phyloP scores from a whole-genome alignment of 1,139 yeast genomes.

The Candida sp. region DNA sequence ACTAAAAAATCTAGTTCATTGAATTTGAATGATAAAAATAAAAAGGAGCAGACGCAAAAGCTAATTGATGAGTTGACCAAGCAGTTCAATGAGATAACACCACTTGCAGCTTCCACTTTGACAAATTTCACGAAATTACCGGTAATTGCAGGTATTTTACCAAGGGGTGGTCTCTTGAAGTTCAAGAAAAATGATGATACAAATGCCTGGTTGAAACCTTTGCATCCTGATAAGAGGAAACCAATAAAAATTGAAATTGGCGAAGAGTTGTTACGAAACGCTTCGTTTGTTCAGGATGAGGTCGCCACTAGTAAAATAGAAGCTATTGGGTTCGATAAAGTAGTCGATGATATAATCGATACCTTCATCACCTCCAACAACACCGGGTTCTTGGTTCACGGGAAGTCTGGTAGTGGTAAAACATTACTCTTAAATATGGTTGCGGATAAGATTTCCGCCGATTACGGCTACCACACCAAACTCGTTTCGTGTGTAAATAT shows the following conservation, averaged over 20 bases:
- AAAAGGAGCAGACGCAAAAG: slow-evolving; percentile 23
- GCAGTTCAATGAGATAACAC: slow-evolving; percentile 3
- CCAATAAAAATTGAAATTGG: slow-evolving; percentile 47
- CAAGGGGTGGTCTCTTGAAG: slow-evolving; percentile 61
- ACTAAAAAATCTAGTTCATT: slow-evolving; percentile 28
- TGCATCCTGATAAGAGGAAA: slow-evolving; percentile 18
- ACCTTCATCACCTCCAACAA: slow-evolving; percentile 45
- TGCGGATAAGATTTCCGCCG: slow-evolving; percentile 25
- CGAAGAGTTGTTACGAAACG: slow-evolving; percentile 48
- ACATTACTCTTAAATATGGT: slow-evolving; percentile 50
- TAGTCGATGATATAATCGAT: slow-evolving; percentile 38
- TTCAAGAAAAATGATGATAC: slow-evolving; percentile 45
- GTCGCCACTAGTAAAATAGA: slow-evolving; percentile 6
- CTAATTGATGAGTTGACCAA: slow-evolving; percentile 13
- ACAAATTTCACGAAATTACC: slow-evolving; percentile 53
- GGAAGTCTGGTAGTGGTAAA: slow-evolving; percentile 83
- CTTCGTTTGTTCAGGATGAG: slow-evolving; percentile 38
- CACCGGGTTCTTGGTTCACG: slow-evolving; percentile 59
- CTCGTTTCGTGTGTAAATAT: slow-evolving; percentile 50
- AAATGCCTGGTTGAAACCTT: slow-evolving; percentile 43
- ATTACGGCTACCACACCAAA: slow-evolving; percentile 41
- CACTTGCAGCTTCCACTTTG: slow-evolving; percentile 26
- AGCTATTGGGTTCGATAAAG: slow-evolving; percentile 58
- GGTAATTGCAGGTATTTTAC: slow-evolving; percentile 41
- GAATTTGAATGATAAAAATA: slow-evolving; percentile 23